These are phyloP conservation scores for Aquilaria yunnanensis DNA, from an alignment of 345 rosid species.

Conservation along the genomic window DNA sequence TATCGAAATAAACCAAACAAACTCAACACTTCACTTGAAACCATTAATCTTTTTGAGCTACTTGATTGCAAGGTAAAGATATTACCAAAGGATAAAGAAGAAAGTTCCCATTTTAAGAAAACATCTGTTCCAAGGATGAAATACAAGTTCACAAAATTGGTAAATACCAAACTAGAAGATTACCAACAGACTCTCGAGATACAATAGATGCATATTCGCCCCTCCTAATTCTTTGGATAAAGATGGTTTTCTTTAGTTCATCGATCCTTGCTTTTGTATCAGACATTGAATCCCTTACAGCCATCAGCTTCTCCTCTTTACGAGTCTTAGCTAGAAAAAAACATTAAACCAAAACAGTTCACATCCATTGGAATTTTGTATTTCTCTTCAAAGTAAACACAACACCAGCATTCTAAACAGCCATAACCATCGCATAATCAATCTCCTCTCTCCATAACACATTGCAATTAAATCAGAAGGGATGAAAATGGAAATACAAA, in stretches of 20 bases:
- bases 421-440: too few species aligned
- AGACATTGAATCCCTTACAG: constrained; percentile 53
- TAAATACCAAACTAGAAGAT: constrained; percentile 6
- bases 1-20: not conserved
- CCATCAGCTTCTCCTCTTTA: constrained; percentile 71
- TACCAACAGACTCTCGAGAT: constrained; percentile 58
- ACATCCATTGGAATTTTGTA: not conserved
- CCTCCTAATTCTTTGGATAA: constrained; percentile 58
- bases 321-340: constrained; percentile 63
- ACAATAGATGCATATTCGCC: constrained; percentile 48
- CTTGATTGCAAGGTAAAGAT: not conserved
- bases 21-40: not conserved
- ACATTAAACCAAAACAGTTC: constrained; percentile 2
- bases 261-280: constrained; percentile 48
- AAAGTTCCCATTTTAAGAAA: not conserved
- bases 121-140: not conserved
- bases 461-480: too few species aligned
- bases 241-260: constrained; percentile 48
- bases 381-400: too few species aligned
- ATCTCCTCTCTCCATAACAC: too few species aligned
- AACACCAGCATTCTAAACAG: not conserved
- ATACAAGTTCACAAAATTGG: constrained; percentile 1
- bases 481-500: too few species aligned
- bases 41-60: too few species aligned
- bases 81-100: too few species aligned